Base-by-base conservation (phyloP, 768 basidiomycete species). In the Amanita rimosa region DNA sequence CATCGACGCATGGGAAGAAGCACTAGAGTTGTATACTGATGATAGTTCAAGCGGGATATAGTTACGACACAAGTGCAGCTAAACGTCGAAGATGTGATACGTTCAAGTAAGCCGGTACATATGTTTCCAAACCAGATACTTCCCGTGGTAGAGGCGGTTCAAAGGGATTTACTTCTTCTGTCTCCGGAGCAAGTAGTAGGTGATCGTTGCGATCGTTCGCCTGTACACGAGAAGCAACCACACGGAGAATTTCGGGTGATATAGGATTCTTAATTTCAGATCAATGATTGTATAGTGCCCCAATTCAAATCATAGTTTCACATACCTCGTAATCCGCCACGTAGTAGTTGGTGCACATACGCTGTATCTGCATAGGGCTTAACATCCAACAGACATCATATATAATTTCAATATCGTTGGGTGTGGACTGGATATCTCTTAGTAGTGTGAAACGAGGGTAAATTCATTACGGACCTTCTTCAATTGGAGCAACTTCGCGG, bases 301-400 rank as follows among this genome's bases (percentile, higher is more conserved):
- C 44, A 33, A 33, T 42, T 7, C 31, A 44, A 44, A 14, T 17
- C 48, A 8, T 48, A 7, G 34, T 31, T 2, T 46, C 22, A 54
- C 72, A 36, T 57, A 91, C 92, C 79, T 99, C 96, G 64, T 98
- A 99, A 68, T 98, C 96, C 40, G 95, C 96, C 53, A 95, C 94
- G 61, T 96, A 97, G 69, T 98, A 97, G 64, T 95, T 95, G 51
- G 89, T 91, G 65, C 96, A 97, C 82, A 99, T 93, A 63, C 96
- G 85, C 70, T 98, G 96, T 55, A 99, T 98, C 65, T 99, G 96
- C 67, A 94, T 94, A 1, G 96, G 96, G 54, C 92, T 97, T 39
- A 99, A 74, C 86, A 98, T 98, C 95, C 96, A 98, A 73, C 95
- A 98, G 53, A 99, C 95, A 60, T 94, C 91, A 63, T 96, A 98